These are phyloP conservation scores for Xerocomellus chrysenteron DNA, from an alignment of 768 basidiomycete species.

Conservation along the genomic window DNA sequence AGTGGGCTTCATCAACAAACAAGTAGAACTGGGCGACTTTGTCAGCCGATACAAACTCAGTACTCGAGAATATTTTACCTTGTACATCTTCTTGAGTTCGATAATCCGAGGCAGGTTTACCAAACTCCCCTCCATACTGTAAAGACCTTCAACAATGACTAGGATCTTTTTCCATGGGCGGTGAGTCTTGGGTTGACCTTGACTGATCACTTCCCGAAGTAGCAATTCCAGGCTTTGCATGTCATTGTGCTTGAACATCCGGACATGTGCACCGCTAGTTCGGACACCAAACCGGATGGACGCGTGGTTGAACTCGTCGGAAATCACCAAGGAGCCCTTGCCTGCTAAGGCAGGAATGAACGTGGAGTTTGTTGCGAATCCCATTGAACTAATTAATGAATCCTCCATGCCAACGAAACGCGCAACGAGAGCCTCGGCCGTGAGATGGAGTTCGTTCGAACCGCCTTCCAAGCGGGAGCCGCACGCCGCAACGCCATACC, in stretches of 20 bases:
- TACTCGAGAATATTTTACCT: conserved; percentile 50
- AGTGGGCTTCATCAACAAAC: conserved; percentile 96
- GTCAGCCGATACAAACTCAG: not conserved
- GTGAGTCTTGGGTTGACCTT: conserved; percentile 97
- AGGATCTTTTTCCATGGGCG: conserved; percentile 99
- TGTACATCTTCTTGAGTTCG: conserved; percentile 91
- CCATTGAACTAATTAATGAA: conserved; percentile 89
- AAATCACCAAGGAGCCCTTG: conserved; percentile 93
- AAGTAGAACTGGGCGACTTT: conserved; percentile 73
- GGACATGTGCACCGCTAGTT: conserved; percentile 81
- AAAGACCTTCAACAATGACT: conserved; percentile 91
- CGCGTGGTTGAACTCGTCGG: conserved; percentile 95
- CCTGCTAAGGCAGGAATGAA: conserved; percentile 87
- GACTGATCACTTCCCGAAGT: conserved; percentile 88
- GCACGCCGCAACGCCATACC: conserved; percentile 77
- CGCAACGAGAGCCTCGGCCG: conserved; percentile 84
- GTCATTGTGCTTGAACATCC: conserved; percentile 98
- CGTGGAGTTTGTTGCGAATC: conserved; percentile 92
- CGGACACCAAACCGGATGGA: conserved; percentile 93
- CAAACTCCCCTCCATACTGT: conserved; percentile 98
- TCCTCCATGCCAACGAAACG: conserved; percentile 90
- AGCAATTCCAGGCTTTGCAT: conserved; percentile 79
- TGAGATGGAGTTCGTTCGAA: conserved; percentile 78
- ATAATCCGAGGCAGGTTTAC: conserved; percentile 80
- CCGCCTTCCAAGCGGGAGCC: conserved; percentile 83